These are phyloP conservation scores for Aureobasidium lini DNA, from an alignment of 2,329 filamentous ascomycete genomes.

Conservation along the genomic window DNA sequence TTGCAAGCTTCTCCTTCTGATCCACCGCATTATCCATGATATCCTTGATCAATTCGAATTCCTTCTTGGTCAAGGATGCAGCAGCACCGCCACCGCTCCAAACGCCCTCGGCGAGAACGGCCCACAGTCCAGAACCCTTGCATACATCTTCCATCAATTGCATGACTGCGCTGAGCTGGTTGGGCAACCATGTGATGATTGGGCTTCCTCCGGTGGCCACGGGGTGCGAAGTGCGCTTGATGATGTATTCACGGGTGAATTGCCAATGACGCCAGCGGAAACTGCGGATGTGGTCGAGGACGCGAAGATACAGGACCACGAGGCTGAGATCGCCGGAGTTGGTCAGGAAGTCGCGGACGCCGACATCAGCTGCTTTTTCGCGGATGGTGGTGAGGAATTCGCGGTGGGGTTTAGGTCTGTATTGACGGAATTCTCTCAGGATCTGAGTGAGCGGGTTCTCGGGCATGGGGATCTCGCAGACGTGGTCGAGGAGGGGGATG, in stretches of 20 bases:
- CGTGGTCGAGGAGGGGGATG: constrained; percentile 77
- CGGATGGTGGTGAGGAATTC: constrained; percentile 71
- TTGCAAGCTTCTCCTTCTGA: constrained; percentile 15
- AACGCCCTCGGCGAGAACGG: constrained; percentile 37
- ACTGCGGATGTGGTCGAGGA: constrained; percentile 67
- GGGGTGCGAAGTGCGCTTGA: constrained; percentile 68
- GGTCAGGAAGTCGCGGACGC: constrained; percentile 50
- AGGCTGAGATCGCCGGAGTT: constrained; percentile 18
- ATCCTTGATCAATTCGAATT: constrained; percentile 21
- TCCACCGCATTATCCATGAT: constrained; percentile 33
- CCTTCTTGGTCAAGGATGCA: constrained; percentile 14
- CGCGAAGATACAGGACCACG: constrained; percentile 34
- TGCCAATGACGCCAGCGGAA: constrained; percentile 83
- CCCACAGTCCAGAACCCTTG: constrained; percentile 37
- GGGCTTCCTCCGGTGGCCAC: constrained; percentile 74
- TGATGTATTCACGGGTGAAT: constrained; percentile 76
- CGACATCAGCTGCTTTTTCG: constrained; percentile 42
- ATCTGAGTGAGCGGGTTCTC: constrained; percentile 82
- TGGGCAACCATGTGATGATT: constrained; percentile 78
- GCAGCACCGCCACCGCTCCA: constrained; percentile 13
- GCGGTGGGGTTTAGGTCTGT: constrained; percentile 82
- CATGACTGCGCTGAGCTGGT: constrained; percentile 69
- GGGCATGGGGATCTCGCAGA: constrained; percentile 82
- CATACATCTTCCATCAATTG: constrained; percentile 59
- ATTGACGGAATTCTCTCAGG: constrained; percentile 78